Base-by-base conservation (phyloP, 306 rosid genomes). In the Trifolium fragiferum region DNA sequence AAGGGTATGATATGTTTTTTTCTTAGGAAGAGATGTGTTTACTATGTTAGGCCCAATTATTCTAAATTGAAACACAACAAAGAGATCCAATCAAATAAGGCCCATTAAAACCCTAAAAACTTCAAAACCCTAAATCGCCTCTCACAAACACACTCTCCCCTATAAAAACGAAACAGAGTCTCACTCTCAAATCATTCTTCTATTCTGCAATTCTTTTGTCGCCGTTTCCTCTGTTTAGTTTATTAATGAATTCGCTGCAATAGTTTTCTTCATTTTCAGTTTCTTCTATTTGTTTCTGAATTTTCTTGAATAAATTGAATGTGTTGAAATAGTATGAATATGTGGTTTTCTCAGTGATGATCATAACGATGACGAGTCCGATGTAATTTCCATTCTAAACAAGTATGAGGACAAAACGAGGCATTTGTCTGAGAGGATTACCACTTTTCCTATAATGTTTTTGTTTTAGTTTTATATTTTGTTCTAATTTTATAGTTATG, bases 351-450 rank as follows among this genome's bases (percentile, higher is more conserved):
- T 89, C 89, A 0, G 84, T 89, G 97, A 91, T 91, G 92, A 91
- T 82, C 73, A 81, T 0, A 77, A 30, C 5, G 97, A 91, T 91
- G 97, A 91, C 97, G 97, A 91, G 97, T 89, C 97, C 66, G 90
- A 91, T 88, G 79, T 58, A 27, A 57, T 78, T 71, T 87, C 93
- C 93, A 87, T 90, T 85, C 85, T 60, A 61, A 40, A 74, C 54
- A 86, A 78, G 62, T 44, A 76, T 91, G 97, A 91, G 86, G 97
- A 91, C 97, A 73, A 82, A 86, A 43, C 92, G 97, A 91, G 97
- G 97, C 97, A 89, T 91, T 91, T 91, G 94, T 91, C 94, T 91
- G 97, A 91, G 97, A 89, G 94, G 70, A 66, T 27, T 27, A 20
- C 55, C 84, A 19, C 81, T 64, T 7, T 10, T 1, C 0, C 1